Conservation (phyloP, 768 basidiomycete genomes). For the Lactifluus pinguis region DNA sequence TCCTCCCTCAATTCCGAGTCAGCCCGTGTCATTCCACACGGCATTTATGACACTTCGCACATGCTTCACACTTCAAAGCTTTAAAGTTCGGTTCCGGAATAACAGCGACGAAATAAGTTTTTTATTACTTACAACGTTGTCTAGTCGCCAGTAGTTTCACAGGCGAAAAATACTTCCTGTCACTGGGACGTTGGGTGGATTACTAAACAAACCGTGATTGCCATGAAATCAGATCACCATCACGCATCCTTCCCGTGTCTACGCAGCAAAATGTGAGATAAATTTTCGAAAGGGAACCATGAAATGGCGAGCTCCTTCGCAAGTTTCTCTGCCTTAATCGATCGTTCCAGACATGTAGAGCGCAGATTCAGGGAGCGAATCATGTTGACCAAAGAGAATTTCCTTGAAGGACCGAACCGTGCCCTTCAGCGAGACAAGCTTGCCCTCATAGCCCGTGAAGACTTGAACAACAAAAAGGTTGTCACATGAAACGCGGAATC, state of each 20-base stretch:
- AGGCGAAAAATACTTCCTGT: background rate
- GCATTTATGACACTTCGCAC: background rate
- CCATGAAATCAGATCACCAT: background rate
- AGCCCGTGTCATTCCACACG: background rate
- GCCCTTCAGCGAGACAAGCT: slow-evolving; percentile 93
- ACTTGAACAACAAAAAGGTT: slow-evolving; percentile 99
- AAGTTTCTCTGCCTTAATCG: slow-evolving; percentile 93
- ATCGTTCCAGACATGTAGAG: slow-evolving; percentile 99
- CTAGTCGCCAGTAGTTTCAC: no score
- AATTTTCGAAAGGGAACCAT: slow-evolving; percentile 18
- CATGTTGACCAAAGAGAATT: slow-evolving; percentile 86
- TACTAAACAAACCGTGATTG: no score
- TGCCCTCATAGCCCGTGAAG: slow-evolving; percentile 99
- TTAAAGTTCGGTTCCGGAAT: background rate
- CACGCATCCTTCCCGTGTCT: background rate
- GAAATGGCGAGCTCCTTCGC: slow-evolving; percentile 80
- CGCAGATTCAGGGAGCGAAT: slow-evolving; percentile 86
- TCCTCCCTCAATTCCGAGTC: no score
- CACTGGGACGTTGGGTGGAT: no score
- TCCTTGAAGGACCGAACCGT: slow-evolving; percentile 96
- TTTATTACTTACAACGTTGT: no score
- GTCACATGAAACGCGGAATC: slow-evolving; percentile 99
- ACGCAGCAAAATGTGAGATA: slow-evolving; percentile 2
- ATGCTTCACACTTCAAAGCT: background rate
- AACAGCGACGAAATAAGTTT: background rate